Evolutionary conservation across 352 stramenopile species (phyloP).

Genomic region (Globisporangium nodosum): DNA sequence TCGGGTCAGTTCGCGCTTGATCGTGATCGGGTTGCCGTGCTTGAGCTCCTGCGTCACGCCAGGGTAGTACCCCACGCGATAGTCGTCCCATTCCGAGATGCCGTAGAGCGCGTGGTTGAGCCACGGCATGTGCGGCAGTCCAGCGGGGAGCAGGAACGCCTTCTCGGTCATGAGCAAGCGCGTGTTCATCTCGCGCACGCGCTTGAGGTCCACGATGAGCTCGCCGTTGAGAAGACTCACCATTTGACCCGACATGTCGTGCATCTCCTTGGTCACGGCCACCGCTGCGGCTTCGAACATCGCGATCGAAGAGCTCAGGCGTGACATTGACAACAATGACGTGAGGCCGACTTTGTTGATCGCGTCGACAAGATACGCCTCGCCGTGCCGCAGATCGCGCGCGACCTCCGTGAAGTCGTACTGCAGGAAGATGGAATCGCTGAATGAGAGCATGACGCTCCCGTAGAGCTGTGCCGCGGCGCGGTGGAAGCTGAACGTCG

Average conservation of each 20-base stretch:
- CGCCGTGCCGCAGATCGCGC: slow-evolving; percentile 55
- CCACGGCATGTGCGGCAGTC: slow-evolving; percentile 69
- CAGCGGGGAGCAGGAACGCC: slow-evolving; percentile 65
- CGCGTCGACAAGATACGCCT: slow-evolving; percentile 45
- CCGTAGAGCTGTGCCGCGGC: slow-evolving; percentile 75
- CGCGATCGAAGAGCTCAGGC: slow-evolving; percentile 50
- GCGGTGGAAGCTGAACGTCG: slow-evolving; percentile 66
- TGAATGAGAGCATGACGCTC: slow-evolving; percentile 71
- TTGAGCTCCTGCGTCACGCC: slow-evolving; percentile 71
- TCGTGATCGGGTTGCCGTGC: slow-evolving; percentile 56
- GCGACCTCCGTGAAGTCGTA: slow-evolving; percentile 83
- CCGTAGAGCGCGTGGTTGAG: slow-evolving; percentile 77
- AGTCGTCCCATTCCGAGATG: slow-evolving; percentile 84
- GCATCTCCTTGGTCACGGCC: slow-evolving; percentile 47
- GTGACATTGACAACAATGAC: slow-evolving; percentile 30
- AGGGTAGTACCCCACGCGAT: slow-evolving; percentile 67
- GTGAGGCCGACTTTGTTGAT: slow-evolving; percentile 30
- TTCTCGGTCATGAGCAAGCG: slow-evolving; percentile 77
- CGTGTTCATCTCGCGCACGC: slow-evolving; percentile 81
- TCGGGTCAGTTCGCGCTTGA: slow-evolving; percentile 71
- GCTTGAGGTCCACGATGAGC: slow-evolving; percentile 67
- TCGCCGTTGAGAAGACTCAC: slow-evolving; percentile 52
- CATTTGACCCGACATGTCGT: slow-evolving; percentile 52
- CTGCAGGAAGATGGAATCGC: slow-evolving; percentile 74
- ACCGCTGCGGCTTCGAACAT: slow-evolving; percentile 60